Evolutionary conservation across 2,329 filamentous ascomycete genomes (phyloP).

Genomic region (Proliferodiscus dingleyae): DNA sequence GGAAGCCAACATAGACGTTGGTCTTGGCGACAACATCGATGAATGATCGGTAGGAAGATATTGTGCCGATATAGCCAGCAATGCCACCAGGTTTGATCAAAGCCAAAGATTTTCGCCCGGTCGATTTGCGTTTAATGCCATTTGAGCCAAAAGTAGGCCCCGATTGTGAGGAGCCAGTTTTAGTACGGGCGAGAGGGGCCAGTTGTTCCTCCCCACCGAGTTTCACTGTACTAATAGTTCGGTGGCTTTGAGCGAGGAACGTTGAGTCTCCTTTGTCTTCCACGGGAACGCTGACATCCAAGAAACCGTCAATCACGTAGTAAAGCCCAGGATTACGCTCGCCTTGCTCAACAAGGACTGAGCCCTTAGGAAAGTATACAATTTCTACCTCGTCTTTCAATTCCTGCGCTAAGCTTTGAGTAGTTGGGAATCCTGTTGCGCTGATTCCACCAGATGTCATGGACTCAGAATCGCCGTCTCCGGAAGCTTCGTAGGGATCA

Average conservation of each 20-base stretch:
- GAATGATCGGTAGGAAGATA: constrained; percentile 93
- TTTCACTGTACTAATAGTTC: constrained; percentile 18
- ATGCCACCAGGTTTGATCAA: constrained; percentile 92
- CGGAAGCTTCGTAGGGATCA: constrained; percentile 71
- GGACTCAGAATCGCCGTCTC: constrained; percentile 83
- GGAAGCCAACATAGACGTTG: constrained; percentile 94
- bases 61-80: constrained; percentile 88
- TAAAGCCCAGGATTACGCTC: constrained; percentile 96
- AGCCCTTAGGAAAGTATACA: constrained; percentile 92
- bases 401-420: constrained; percentile 66
- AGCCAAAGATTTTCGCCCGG: constrained; percentile 68
- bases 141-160: constrained; percentile 24
- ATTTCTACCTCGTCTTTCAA: constrained; percentile 92
- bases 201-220: constrained; percentile 33
- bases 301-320: constrained; percentile 94
- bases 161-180: constrained; percentile 36
- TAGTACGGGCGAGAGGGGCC: constrained; percentile 40
- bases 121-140: constrained; percentile 38
- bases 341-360: constrained; percentile 91
- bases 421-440: constrained; percentile 54
- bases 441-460: constrained; percentile 66
- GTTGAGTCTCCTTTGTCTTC: constrained; percentile 37
- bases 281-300: constrained; percentile 84
- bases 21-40: constrained; percentile 97
- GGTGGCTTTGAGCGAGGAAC: constrained; percentile 26